These are phyloP conservation scores for Blastomyces gilchristii DNA, from an alignment of 2,329 filamentous ascomycete genomes.

Conservation along the genomic window DNA sequence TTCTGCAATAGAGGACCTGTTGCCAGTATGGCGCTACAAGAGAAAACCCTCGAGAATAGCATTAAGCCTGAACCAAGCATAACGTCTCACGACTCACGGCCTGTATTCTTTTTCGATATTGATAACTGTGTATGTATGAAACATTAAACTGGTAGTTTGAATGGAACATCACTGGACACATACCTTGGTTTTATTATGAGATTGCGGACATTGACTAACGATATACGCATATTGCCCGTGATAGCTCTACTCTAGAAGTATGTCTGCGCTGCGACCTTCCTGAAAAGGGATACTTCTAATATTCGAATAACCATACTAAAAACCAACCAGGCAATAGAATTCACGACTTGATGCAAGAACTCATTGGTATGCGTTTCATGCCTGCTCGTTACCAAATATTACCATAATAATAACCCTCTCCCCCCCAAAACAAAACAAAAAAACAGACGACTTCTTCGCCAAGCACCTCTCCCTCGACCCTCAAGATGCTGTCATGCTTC, in stretches of 20 bases:
- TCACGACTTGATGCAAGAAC: conserved; percentile 73
- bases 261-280: conserved; percentile 21
- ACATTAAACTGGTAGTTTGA: background rate
- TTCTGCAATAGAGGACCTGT: background rate
- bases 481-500: conserved; percentile 74
- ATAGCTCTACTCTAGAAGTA: conserved; percentile 75
- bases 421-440: background rate
- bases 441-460: conserved; percentile 49
- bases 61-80: background rate
- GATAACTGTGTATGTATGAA: conserved; percentile 69
- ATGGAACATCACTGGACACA: background rate
- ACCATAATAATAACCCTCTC: background rate
- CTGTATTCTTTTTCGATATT: conserved; percentile 76
- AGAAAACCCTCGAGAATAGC: background rate
- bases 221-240: conserved; percentile 3
- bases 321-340: conserved; percentile 56
- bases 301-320: conserved; percentile 7
- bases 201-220: background rate
- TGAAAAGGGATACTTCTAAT: background rate
- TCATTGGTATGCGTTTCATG: conserved; percentile 49
- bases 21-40: background rate
- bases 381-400: conserved; percentile 32
- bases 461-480: conserved; percentile 61
- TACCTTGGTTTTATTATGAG: background rate
- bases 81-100: conserved; percentile 30